Conservation (phyloP, 164 flowering plant species). For the Cinnamomum micranthum region DNA sequence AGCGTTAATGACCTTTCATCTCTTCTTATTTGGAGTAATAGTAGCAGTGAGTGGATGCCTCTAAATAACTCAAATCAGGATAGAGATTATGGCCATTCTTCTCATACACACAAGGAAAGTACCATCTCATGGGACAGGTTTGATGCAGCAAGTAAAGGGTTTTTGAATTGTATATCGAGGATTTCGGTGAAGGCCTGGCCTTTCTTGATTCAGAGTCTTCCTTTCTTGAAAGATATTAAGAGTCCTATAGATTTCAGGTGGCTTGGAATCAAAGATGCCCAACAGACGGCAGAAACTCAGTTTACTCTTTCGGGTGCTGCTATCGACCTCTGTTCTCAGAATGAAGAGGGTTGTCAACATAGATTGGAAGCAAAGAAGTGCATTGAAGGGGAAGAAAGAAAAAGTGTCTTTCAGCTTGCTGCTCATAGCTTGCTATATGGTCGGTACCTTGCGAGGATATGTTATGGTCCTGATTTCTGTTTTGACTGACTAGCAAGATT, state of each 20-base stretch:
- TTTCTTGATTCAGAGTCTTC: conserved; percentile 23
- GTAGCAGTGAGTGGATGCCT: conserved; percentile 26
- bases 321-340: conserved; percentile 1
- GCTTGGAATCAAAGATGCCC: conserved; percentile 13
- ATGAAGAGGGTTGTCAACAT: conserved; percentile 2
- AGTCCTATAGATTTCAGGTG: conserved; percentile 46
- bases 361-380: conserved; percentile 11
- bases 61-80: conserved; percentile 15
- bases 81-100: conserved; percentile 8
- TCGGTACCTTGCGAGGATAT: conserved; percentile 38
- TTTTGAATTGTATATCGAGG: conserved; percentile 30
- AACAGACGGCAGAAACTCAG: background rate
- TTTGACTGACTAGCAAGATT: conserved; percentile 9
- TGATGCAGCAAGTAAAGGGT: conserved; percentile 25
- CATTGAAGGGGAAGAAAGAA: conserved; percentile 10
- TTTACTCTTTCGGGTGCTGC: background rate
- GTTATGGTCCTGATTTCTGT: conserved; percentile 31
- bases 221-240: conserved; percentile 27
- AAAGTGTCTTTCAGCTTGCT: conserved; percentile 31
- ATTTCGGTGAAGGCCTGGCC: conserved; percentile 37
- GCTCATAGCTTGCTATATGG: conserved; percentile 56
- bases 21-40: conserved; percentile 8
- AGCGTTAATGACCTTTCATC: conserved; percentile 7
- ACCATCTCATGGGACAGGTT: conserved; percentile 15
- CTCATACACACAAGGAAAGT: background rate